Percentiles rank a stretch among this genome's conserved stretches.
These are phyloP conservation scores for Phytophthora ramorum DNA, from an alignment of 352 stramenopile species.

Conservation along the genomic window DNA sequence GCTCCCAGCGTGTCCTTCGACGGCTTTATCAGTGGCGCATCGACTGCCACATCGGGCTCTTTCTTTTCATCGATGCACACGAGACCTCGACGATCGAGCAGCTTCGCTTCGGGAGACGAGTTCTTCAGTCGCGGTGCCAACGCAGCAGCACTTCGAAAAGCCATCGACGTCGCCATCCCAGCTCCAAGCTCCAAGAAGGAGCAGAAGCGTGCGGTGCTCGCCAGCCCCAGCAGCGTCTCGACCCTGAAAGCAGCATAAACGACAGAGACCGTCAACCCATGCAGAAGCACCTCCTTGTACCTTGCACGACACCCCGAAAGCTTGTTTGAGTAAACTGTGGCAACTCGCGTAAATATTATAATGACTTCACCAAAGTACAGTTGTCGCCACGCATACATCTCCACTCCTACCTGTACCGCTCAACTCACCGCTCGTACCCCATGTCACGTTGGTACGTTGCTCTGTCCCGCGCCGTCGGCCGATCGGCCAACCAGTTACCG, in stretches of 20 bases:
- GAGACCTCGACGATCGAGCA: conserved; percentile 37
- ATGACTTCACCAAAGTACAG: conserved; percentile 38
- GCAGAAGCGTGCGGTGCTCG: conserved; percentile 10
- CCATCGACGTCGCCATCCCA: conserved; percentile 13
- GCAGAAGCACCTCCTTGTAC: conserved; percentile 19
- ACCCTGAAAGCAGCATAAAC: conserved; percentile 34
- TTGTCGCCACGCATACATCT: conserved; percentile 14
- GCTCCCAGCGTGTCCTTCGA: conserved; percentile 34
- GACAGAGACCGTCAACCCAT: conserved; percentile 2
- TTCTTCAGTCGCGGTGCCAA: conserved; percentile 38
- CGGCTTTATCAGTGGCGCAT: conserved; percentile 41
- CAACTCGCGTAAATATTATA: conserved; percentile 53
- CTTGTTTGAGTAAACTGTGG: conserved; percentile 33
- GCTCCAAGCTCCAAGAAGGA: conserved; percentile 10
- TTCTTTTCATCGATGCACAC: conserved; percentile 33
- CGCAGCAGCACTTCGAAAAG: conserved; percentile 15
- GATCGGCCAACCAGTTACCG: conserved; percentile 87
- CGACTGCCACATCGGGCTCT: conserved; percentile 16
- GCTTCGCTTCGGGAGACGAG: conserved; percentile 47
- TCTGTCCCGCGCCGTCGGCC: conserved; percentile 76
- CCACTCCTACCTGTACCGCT: conserved; percentile 13
- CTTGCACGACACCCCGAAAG: conserved; percentile 7
- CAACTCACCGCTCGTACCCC: conserved; percentile 66
- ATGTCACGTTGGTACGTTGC: conserved; percentile 87
- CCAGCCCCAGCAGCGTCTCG: conserved; percentile 20